Evolutionary conservation across 1,284 basidiomycete species (phyloP), one percentile per base, ranked within the genome.

Genomic region (Bjerkandera adusta): DNA sequence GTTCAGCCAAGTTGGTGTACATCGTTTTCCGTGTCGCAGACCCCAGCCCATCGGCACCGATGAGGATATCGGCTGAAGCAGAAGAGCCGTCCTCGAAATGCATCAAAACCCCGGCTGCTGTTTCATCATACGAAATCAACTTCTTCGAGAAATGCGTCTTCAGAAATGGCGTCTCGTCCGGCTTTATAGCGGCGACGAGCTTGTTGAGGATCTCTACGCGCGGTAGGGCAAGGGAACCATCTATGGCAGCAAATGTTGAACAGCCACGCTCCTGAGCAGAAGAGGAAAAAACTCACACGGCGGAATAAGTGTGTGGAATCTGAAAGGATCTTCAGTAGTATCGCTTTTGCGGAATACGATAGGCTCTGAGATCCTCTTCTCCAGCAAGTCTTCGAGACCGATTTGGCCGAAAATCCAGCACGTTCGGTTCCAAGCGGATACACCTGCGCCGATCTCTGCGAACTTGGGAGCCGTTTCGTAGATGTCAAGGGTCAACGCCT

Each of bases 41-140:
- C 58, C 72, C 73, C 45, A 77, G 55, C 3, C 76, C 76, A 56
- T 79, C 76, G 45, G 71, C 70, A 13, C 76, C 76, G 45, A 77
- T 60, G 37, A 79, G 69, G 15, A 77, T 58, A 57, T 79, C 75
- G 53, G 73, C 76, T 27, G 60, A 62, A 4, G 68, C 63, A n/a
- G 61, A 65, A 35, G 69, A 66, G 36, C 72, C 75, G 55, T 79
- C 76, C 51, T 72, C 68, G 56, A 79, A 79, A 35, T 62, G 50
- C 44, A 80, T 57, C 33, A 66, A 63, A 47, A 76, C 66, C 12
- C 40, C 39, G 16, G 15, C 39, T 10, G 15, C 15, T 27, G 11
- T 30, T 32, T 42, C 27, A n/a, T 42, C 27, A 24, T 42, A 32
- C 13, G 40, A 30, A 3, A 20, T 16, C 5, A 32, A 16, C 29